A percentile compares a stretch with the other conserved stretches of the same genome.
These are phyloP conservation scores for Metarhizium anisopliae DNA, from an alignment of 2,329 filamentous ascomycete genomes.

Conservation along the genomic window DNA sequence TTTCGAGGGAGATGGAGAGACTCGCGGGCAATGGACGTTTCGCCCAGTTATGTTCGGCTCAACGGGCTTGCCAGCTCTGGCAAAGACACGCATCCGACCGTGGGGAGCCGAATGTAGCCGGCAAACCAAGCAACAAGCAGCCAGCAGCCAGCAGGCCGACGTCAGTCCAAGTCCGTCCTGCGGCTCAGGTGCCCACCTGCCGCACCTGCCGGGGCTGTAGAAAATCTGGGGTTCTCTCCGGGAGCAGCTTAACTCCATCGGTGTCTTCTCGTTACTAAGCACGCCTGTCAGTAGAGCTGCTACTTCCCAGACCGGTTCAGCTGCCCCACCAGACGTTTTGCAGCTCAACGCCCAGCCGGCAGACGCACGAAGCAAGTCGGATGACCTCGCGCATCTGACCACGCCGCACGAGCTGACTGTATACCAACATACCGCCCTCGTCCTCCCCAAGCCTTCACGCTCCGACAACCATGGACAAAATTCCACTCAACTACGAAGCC, in stretches of 20 bases:
- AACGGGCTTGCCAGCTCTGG: not conserved
- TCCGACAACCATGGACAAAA: constrained; percentile 44
- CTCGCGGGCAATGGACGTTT: not conserved
- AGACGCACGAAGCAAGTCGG: not conserved
- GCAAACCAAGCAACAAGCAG: not conserved
- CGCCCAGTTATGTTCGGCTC: not conserved
- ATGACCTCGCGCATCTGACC: not conserved
- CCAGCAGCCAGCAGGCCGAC: not conserved
- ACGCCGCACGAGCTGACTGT: not conserved
- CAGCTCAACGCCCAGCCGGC: too few species aligned
- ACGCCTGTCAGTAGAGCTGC: not conserved
- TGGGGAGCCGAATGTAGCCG: constrained; percentile 25
- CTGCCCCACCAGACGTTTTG: too few species aligned
- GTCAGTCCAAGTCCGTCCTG: not conserved
- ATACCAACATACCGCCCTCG: not conserved
- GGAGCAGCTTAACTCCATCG: too few species aligned
- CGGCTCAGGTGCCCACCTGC: not conserved
- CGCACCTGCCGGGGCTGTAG: not conserved
- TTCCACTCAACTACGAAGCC: constrained; percentile 65
- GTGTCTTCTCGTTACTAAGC: not conserved
- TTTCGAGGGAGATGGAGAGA: not conserved
- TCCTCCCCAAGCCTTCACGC: not conserved
- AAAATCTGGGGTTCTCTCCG: not conserved
- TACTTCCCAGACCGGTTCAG: not conserved
- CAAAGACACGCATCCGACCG: constrained; percentile 13